Evolutionary conservation across 176 grass and related monocot species (phyloP).

Genomic region (barley (Hordeum vulgare)): DNA sequence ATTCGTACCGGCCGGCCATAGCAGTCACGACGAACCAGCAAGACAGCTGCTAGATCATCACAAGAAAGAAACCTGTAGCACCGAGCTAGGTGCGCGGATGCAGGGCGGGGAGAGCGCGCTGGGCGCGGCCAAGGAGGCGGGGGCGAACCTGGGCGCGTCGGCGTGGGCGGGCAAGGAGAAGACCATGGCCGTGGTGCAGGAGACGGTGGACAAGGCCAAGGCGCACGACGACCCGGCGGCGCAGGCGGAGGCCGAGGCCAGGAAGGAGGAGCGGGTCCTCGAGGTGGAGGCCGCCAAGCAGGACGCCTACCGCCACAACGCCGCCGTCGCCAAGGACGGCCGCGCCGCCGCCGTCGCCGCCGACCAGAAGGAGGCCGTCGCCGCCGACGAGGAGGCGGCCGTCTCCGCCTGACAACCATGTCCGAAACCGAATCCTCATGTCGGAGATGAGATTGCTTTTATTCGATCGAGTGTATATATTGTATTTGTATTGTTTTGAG

Average conservation of each 20-base stretch:
- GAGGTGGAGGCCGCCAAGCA: conserved; percentile 33
- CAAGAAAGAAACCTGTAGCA: background rate
- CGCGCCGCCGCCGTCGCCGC: background rate
- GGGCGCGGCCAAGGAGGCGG: conserved; percentile 28
- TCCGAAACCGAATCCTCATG: too few relatives aligned
- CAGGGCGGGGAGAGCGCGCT: conserved; percentile 28
- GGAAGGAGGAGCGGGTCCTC: conserved; percentile 14
- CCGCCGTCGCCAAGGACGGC: conserved; percentile 11
- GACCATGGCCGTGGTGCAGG: conserved; percentile 24
- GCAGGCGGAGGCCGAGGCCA: conserved; percentile 15
- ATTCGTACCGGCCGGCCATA: background rate
- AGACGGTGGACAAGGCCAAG: conserved; percentile 19
- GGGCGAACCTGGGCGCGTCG: conserved; percentile 30
- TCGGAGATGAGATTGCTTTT: too few relatives aligned
- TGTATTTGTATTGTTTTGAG: background rate
- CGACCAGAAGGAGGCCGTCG: background rate
- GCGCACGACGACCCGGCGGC: conserved; percentile 15
- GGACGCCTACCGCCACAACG: conserved; percentile 10
- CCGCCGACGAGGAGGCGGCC: background rate
- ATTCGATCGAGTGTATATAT: background rate
- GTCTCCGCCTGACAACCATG: background rate
- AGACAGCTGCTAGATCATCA: background rate
- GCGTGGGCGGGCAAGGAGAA: conserved; percentile 46
- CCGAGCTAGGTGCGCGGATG: conserved; percentile 5
- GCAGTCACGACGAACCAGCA: background rate